phyloP scores from a whole-genome alignment of 2,329 filamentous ascomycete genomes.

The Fusarium devonianum region DNA sequence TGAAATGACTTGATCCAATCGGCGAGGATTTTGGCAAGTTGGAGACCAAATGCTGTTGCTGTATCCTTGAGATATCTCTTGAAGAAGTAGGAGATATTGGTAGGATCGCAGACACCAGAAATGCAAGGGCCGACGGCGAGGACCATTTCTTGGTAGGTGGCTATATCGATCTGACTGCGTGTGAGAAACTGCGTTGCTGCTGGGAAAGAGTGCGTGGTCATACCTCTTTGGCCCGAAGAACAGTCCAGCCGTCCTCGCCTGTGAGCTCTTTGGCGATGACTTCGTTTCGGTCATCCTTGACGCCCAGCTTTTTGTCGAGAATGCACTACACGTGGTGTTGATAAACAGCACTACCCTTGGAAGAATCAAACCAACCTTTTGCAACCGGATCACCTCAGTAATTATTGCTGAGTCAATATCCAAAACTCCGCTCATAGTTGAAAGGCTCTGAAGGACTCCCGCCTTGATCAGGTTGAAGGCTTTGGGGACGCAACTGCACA shows the following conservation, averaged over 20 bases:
- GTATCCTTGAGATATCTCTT: neutral
- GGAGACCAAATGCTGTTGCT: neutral
- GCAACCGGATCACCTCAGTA: conserved; percentile 3
- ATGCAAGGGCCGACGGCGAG: conserved; percentile 1
- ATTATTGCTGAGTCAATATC: neutral
- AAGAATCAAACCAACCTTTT: neutral
- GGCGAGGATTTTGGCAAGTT: neutral
- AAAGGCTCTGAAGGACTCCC: neutral
- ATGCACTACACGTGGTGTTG: conserved; percentile 3
- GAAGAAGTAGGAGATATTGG: neutral
- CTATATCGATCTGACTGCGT: neutral
- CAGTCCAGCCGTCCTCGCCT: neutral
- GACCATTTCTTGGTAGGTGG: conserved; percentile 5
- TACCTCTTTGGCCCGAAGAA: conserved; percentile 5
- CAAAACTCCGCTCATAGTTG: neutral
- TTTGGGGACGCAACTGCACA: conserved; percentile 3
- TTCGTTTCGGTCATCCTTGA: conserved; percentile 2
- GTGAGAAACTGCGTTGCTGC: neutral
- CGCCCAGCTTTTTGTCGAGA: neutral
- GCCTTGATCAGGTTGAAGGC: neutral
- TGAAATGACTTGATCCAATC: neutral
- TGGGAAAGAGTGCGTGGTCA: neutral
- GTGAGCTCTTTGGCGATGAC: conserved; percentile 5
- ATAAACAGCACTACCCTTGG: neutral
- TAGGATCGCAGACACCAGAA: neutral